Base-by-base conservation (phyloP, 495 filamentous ascomycete genomes). In the Podospora pseudopauciseta region DNA sequence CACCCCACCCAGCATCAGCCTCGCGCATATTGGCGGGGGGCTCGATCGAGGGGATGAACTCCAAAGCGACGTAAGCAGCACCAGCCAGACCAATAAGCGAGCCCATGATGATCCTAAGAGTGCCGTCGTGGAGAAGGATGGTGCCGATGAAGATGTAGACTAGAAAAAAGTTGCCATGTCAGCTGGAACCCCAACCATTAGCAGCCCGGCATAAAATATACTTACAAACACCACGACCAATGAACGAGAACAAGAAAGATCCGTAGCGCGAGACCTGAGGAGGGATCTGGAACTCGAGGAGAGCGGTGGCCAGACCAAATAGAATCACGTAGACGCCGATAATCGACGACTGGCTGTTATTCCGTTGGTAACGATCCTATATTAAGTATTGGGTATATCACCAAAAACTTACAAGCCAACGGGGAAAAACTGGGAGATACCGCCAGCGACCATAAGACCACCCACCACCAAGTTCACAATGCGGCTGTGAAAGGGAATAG, bases 21-120 rank as follows among this genome's bases (percentile, higher is more conserved):
- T 96, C 93, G 78, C 95, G 88, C 96, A 99, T 99, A 82, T 97
- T 99, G 73, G 92, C 89, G 20, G 96, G 96, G 23, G 96, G 94
- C 84, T 99, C 95, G 76, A 99, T 97, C 54, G 89, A 93, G 0
- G 96, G 95, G 66, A 97, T 89, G 80, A 92, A 99, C 81, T 98
- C 94, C 71, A 98, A 86, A 20, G 86, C 91, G 62, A 87, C 81
- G 80, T 97, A 99, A 53, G 77, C 89, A 55, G 96, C 73, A 65
- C 94, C 94, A 67, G 91, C 84, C 60, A 94, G 68, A 54, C 88
- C 92, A 67, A 97, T 82, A 72, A 93, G 80, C 28, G 86, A 84
- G 62, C 90, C 92, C 65, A 89, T 86, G 65, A 94, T 86, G 72
- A 82, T 81, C 58, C 85, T 82, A 65, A 90, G 72, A 49, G 80